These are phyloP conservation scores for Neofusicoccum laricinum DNA, from an alignment of 2,329 filamentous ascomycete species.

Conservation along the genomic window DNA sequence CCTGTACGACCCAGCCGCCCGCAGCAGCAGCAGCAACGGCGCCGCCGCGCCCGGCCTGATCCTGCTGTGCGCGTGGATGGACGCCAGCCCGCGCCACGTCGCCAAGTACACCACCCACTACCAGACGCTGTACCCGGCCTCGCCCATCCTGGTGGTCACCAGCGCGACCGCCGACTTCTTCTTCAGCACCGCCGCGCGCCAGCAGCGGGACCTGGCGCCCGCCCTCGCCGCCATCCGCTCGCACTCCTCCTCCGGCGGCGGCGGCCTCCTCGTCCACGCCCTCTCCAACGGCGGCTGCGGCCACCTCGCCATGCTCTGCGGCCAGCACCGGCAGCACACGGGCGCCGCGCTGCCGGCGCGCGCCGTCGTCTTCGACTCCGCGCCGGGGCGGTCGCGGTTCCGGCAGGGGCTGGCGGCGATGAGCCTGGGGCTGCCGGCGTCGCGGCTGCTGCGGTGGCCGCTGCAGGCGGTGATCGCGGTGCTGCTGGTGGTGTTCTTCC, in stretches of 20 bases:
- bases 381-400: slow-evolving; percentile 24
- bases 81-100: slow-evolving; percentile 34
- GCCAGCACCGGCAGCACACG: slow-evolving; percentile 27
- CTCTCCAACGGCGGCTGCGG: slow-evolving; percentile 37
- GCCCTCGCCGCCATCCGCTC: slow-evolving; percentile 27
- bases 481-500: slow-evolving; percentile 10
- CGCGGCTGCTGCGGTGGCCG: not conserved
- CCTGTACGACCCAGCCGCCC: slow-evolving; percentile 26
- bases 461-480: not conserved
- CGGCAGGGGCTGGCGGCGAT: not conserved
- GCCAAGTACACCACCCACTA: slow-evolving; percentile 36
- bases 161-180: slow-evolving; percentile 31
- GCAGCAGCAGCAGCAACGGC: too few relatives aligned
- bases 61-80: slow-evolving; percentile 35
- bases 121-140: slow-evolving; percentile 29
- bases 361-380: slow-evolving; percentile 32
- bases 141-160: slow-evolving; percentile 31
- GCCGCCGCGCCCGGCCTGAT: slow-evolving; percentile 26
- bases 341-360: slow-evolving; percentile 27
- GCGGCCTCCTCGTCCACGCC: slow-evolving; percentile 32
- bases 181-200: slow-evolving; percentile 22
- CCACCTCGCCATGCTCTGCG: slow-evolving; percentile 32
- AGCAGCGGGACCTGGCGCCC: slow-evolving; percentile 23
- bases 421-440: not conserved
- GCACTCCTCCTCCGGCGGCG: slow-evolving; percentile 23